A percentile compares a stretch with the other conserved stretches of the same genome.
phyloP scores from a whole-genome alignment of 192 early-diverging fungal genomes.

The Coemansia javaensis region DNA sequence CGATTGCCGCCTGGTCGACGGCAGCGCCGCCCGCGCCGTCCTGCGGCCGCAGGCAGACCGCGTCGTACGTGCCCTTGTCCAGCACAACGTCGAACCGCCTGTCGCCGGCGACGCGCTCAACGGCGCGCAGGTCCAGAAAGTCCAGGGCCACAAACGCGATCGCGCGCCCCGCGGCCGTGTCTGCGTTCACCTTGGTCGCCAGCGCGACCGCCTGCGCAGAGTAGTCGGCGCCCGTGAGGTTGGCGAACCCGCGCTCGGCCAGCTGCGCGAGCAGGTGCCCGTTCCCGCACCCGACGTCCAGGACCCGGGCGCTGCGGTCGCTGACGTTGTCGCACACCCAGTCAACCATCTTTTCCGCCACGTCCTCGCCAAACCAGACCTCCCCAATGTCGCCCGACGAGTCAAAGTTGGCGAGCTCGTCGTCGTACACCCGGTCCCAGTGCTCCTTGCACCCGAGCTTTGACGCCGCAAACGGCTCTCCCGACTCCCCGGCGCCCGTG shows the following conservation, averaged over 20 bases:
- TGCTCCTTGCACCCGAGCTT: slow-evolving; percentile 45
- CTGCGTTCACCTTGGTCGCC: slow-evolving; percentile 57
- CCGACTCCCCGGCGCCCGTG: neutral
- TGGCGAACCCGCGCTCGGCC: slow-evolving; percentile 61
- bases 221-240: slow-evolving; percentile 83
- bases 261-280: slow-evolving; percentile 82
- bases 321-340: slow-evolving; percentile 61
- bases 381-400: slow-evolving; percentile 87
- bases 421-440: slow-evolving; percentile 82
- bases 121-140: slow-evolving; percentile 53
- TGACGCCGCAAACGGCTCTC: slow-evolving; percentile 36
- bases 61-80: slow-evolving; percentile 95
- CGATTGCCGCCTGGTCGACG: slow-evolving; percentile 50
- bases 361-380: slow-evolving; percentile 86
- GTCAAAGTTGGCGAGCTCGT: slow-evolving; percentile 75
- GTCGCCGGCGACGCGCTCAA: slow-evolving; percentile 25
- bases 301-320: slow-evolving; percentile 36
- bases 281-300: slow-evolving; percentile 92
- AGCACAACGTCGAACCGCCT: slow-evolving; percentile 58
- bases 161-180: slow-evolving; percentile 15
- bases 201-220: slow-evolving; percentile 70
- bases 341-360: slow-evolving; percentile 79
- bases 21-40: slow-evolving; percentile 6
- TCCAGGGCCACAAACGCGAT: slow-evolving; percentile 59
- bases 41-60: slow-evolving; percentile 69